Evolutionary conservation across 2,329 filamentous ascomycete genomes (phyloP).

Genomic region (Trichoderma harzianum): DNA sequence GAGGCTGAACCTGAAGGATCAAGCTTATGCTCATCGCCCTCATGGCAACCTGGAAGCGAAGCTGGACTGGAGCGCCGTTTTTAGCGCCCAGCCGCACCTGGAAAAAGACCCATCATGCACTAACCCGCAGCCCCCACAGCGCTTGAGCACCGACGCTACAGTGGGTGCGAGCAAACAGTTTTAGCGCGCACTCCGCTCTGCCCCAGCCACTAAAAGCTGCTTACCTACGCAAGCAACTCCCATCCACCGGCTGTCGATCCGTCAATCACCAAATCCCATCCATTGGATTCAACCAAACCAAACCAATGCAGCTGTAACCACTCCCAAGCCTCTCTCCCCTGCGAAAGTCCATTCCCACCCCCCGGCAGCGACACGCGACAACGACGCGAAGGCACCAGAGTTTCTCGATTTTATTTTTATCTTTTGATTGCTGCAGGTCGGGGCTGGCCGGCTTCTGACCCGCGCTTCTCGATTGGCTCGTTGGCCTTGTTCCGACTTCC

Average conservation of each 20-base stretch:
- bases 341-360: background rate
- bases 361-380: slow-evolving; percentile 7
- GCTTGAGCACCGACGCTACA: background rate
- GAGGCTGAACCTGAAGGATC: background rate
- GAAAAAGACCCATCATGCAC: background rate
- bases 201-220: slow-evolving; percentile 3
- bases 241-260: slow-evolving; percentile 5
- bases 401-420: background rate
- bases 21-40: background rate
- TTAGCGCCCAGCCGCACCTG: background rate
- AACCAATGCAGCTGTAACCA: slow-evolving; percentile 6
- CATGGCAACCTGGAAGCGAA: too few species aligned
- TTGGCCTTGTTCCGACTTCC: background rate
- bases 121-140: background rate
- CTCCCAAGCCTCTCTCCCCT: slow-evolving; percentile 2
- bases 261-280: background rate
- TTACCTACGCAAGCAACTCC: slow-evolving; percentile 9
- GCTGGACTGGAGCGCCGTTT: background rate
- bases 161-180: background rate
- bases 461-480: slow-evolving; percentile 9
- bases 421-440: background rate
- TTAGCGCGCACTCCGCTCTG: background rate
- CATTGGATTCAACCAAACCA: background rate
- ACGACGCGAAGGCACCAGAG: background rate
- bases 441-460: background rate